Evolutionary conservation across 75 land plant species (phyloP).

Genomic region (Cryptomeria japonica): DNA sequence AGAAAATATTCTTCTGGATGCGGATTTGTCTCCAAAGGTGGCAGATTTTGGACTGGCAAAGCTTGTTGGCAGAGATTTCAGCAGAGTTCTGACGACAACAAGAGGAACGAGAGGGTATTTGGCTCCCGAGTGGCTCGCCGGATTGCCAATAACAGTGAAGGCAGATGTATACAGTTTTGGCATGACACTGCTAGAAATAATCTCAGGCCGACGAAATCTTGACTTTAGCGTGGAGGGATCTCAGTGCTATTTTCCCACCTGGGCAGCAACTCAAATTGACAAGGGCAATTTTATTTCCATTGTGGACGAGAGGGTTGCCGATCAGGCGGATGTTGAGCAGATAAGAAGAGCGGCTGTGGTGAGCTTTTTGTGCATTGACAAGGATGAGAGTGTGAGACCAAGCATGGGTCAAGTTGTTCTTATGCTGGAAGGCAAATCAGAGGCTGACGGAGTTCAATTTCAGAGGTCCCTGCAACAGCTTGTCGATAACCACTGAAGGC

Average conservation of each 20-base stretch:
- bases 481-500: background rate
- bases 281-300: background rate
- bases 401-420: constrained; percentile 19
- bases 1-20: constrained; percentile 74
- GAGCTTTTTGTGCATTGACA: constrained; percentile 27
- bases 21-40: constrained; percentile 44
- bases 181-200: constrained; percentile 56
- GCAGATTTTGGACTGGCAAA: constrained; percentile 77
- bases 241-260: background rate
- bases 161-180: constrained; percentile 77
- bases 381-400: constrained; percentile 19
- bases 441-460: background rate
- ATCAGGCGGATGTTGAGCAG: background rate
- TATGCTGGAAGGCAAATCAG: constrained; percentile 20
- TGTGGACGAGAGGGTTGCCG: background rate
- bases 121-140: constrained; percentile 79
- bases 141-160: constrained; percentile 51
- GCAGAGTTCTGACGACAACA: constrained; percentile 46
- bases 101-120: constrained; percentile 73
- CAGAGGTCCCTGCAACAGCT: background rate
- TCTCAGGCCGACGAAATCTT: constrained; percentile 6
- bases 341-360: background rate
- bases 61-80: constrained; percentile 51
- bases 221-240: background rate
- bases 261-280: constrained; percentile 9